phyloP scores from a whole-genome alignment of 108 stramenopile species.

The Skeletonema potamos region DNA sequence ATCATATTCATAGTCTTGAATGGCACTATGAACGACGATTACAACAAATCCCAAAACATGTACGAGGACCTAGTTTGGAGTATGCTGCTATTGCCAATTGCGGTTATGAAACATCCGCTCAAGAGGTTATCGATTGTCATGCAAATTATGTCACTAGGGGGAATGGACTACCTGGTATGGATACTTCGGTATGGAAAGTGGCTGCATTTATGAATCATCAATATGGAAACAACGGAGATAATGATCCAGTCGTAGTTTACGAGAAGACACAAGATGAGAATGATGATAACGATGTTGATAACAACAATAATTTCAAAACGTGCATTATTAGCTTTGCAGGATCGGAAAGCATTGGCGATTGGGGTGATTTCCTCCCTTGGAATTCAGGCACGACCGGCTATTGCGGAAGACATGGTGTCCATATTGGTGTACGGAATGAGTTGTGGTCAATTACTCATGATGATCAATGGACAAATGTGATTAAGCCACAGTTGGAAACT shows the following conservation, averaged over 20 bases:
- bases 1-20: constrained; percentile 11
- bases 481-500: constrained; percentile 12
- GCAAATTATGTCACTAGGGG: not conserved
- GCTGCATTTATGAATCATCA: constrained; percentile 15
- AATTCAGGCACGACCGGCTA: constrained; percentile 15
- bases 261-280: not conserved
- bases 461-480: constrained; percentile 1
- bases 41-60: not conserved
- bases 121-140: constrained; percentile 8
- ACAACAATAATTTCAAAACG: constrained; percentile 5
- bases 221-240: not conserved
- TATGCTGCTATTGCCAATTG: constrained; percentile 18
- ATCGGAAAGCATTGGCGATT: constrained; percentile 6
- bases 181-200: constrained; percentile 6
- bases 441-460: constrained; percentile 10
- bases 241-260: not conserved
- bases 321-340: constrained; percentile 26
- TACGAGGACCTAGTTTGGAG: constrained; percentile 4
- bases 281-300: constrained; percentile 19
- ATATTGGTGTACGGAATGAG: constrained; percentile 20
- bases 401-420: constrained; percentile 20
- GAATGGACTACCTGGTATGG: constrained; percentile 4
- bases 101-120: not conserved
- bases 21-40: constrained; percentile 27
- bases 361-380: not conserved